phyloP scores from a whole-genome alignment of 768 basidiomycete species.

The Tricholoma bakamatsutake region DNA sequence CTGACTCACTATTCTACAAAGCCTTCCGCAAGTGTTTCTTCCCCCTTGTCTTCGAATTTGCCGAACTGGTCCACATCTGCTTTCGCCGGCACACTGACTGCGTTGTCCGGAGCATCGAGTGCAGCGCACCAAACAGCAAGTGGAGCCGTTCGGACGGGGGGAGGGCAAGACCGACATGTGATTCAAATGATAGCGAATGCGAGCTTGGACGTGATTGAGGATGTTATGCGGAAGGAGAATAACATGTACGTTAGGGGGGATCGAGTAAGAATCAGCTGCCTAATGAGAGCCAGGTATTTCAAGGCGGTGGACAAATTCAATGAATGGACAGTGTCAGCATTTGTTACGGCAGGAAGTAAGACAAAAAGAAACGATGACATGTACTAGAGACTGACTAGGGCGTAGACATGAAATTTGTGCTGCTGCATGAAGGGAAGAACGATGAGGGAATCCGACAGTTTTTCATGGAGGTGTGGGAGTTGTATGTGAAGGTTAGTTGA shows the following conservation, averaged over 20 bases:
- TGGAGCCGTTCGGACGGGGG: slow-evolving; percentile 64
- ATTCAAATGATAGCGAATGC: slow-evolving; percentile 99
- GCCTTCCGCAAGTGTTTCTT: slow-evolving; percentile 50
- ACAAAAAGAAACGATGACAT: background rate
- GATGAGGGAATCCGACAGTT: slow-evolving; percentile 94
- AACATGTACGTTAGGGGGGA: slow-evolving; percentile 55
- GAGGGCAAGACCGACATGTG: slow-evolving; percentile 86
- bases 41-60: slow-evolving; percentile 74
- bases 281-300: slow-evolving; percentile 65
- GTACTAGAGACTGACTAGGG: slow-evolving; percentile 12
- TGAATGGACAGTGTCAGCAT: slow-evolving; percentile 97
- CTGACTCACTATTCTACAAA: slow-evolving; percentile 80
- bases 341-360: slow-evolving; percentile 93
- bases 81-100: slow-evolving; percentile 84
- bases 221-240: slow-evolving; percentile 79
- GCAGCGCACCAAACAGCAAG: slow-evolving; percentile 63
- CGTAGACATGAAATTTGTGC: slow-evolving; percentile 89
- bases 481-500: slow-evolving; percentile 94
- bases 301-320: slow-evolving; percentile 97
- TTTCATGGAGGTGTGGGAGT: slow-evolving; percentile 95
- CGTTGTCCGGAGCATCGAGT: slow-evolving; percentile 79
- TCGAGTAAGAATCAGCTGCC: slow-evolving; percentile 7
- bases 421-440: slow-evolving; percentile 93
- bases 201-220: slow-evolving; percentile 91
- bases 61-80: slow-evolving; percentile 91